Evolutionary conservation across 2,329 filamentous ascomycete genomes (phyloP).

Genomic region (Stachybotrys chlorohalonatus): DNA sequence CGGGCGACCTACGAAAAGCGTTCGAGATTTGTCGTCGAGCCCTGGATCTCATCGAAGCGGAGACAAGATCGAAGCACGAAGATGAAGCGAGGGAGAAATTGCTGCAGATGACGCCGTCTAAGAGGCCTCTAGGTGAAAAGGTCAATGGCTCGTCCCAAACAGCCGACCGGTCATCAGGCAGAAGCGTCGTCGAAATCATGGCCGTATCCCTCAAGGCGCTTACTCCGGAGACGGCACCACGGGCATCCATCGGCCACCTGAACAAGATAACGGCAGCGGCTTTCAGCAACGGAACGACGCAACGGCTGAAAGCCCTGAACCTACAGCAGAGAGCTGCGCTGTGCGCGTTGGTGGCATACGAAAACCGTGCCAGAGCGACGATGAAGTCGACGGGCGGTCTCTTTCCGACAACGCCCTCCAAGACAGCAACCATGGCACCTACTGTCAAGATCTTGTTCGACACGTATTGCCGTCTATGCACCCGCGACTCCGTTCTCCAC

Average conservation of each 20-base stretch:
- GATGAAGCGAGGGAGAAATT: constrained; percentile 48
- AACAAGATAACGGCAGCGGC: constrained; percentile 84
- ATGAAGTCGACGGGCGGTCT: constrained; percentile 31
- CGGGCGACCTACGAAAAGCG: constrained; percentile 86
- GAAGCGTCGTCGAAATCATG: constrained; percentile 38
- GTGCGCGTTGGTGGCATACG: constrained; percentile 80
- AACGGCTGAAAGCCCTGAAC: constrained; percentile 80
- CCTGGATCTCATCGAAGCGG: constrained; percentile 79
- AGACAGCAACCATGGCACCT: constrained; percentile 53
- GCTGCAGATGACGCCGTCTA: constrained; percentile 57
- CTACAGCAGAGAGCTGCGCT: constrained; percentile 94
- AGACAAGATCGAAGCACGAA: constrained; percentile 67
- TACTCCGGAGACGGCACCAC: constrained; percentile 72
- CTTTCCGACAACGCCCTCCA: constrained; percentile 47
- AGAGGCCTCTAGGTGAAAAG: constrained; percentile 73
- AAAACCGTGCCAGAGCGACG: constrained; percentile 55
- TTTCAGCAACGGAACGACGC: constrained; percentile 80
- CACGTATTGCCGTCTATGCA: constrained; percentile 76
- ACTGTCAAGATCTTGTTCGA: constrained; percentile 79
- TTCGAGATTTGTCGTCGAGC: constrained; percentile 90
- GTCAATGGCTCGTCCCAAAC: constrained; percentile 49
- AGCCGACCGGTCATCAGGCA: constrained; percentile 18
- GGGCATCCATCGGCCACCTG: constrained; percentile 82
- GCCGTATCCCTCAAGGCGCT: constrained; percentile 49
- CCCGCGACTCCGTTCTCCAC: constrained; percentile 77